These are phyloP conservation scores for Echria macrotheca DNA, from an alignment of 495 filamentous ascomycete genomes.

Conservation along the genomic window DNA sequence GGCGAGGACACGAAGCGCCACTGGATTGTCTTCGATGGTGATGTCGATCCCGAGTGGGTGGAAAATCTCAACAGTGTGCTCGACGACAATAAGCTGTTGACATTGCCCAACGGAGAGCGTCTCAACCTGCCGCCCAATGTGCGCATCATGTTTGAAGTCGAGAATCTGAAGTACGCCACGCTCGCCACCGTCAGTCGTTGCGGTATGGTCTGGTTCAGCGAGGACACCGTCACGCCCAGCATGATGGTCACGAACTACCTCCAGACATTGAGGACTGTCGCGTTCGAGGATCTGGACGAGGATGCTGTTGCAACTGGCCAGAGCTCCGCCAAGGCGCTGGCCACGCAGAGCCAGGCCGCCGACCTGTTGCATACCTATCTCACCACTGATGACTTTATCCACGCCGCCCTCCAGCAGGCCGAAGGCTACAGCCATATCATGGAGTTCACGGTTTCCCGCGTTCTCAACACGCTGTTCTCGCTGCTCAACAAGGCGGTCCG, in stretches of 20 bases:
- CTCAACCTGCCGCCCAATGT: conserved; percentile 90
- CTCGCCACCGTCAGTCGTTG: conserved; percentile 96
- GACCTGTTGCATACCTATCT: conserved; percentile 70
- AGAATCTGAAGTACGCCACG: conserved; percentile 96
- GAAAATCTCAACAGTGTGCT: conserved; percentile 99
- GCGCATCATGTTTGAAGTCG: conserved; percentile 98
- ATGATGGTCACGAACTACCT: conserved; percentile 96
- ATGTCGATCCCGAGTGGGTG: conserved; percentile 99
- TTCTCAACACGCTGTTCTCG: conserved; percentile 89
- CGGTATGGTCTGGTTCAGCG: conserved; percentile 99
- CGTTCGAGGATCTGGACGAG: conserved; percentile 92
- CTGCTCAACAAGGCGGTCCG: conserved; percentile 88
- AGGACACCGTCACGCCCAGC: conserved; percentile 83
- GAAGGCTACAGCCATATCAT: conserved; percentile 88
- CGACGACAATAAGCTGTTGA: conserved; percentile 97
- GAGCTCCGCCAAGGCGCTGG: conserved; percentile 66
- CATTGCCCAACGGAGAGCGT: conserved; percentile 94
- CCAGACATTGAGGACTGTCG: conserved; percentile 67
- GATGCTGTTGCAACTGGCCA: conserved; percentile 79
- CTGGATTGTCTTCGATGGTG: conserved; percentile 99
- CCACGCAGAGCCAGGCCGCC: conserved; percentile 69
- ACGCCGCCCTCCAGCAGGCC: conserved; percentile 68
- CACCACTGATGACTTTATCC: conserved; percentile 69
- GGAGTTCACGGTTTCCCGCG: conserved; percentile 89
- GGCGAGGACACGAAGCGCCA: conserved; percentile 94